Conservation (phyloP, 768 basidiomycete species). For the Hortiboletus flavorubellus region DNA sequence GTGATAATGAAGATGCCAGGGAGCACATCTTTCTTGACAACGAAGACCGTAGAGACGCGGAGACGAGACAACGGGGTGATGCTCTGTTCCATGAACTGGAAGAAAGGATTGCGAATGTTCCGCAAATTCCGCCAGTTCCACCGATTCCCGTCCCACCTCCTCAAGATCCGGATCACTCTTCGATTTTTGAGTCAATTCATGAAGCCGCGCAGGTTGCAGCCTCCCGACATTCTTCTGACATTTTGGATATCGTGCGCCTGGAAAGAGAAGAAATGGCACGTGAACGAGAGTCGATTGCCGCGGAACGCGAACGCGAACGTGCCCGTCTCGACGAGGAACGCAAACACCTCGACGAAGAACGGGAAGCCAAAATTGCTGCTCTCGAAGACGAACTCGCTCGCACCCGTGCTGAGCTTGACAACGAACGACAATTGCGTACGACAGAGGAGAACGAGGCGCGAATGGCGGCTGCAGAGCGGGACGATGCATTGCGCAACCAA, state of each 20-base stretch:
- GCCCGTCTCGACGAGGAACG: constrained; percentile 51
- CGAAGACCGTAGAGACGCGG: constrained; percentile 56
- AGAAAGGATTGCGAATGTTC: constrained; percentile 24
- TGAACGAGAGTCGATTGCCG: constrained; percentile 51
- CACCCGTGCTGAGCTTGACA: constrained; percentile 57
- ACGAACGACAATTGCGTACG: constrained; percentile 54
- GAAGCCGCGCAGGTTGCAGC: constrained; percentile 52
- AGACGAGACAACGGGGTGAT: constrained; percentile 42
- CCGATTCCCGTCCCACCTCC: constrained; percentile 21
- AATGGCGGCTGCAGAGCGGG: constrained; percentile 60
- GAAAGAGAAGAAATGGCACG: constrained; percentile 59
- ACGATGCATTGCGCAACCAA: constrained; percentile 57
- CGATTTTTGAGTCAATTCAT: constrained; percentile 36
- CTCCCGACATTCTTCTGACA: constrained; percentile 51
- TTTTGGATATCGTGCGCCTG: constrained; percentile 53
- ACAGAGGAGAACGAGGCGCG: constrained; percentile 61
- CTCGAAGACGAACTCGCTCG: constrained; percentile 62
- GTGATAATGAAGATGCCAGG: constrained; percentile 60
- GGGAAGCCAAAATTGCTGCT: constrained; percentile 51
- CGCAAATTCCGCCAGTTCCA: constrained; percentile 22
- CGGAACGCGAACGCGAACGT: constrained; percentile 52
- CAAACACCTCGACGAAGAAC: constrained; percentile 43
- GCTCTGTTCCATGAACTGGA: constrained; percentile 26
- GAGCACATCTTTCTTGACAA: constrained; percentile 56
- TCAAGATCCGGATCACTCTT: constrained; percentile 27